Base-by-base conservation (phyloP, 345 rosid species). In the Bruguiera parviflora region DNA sequence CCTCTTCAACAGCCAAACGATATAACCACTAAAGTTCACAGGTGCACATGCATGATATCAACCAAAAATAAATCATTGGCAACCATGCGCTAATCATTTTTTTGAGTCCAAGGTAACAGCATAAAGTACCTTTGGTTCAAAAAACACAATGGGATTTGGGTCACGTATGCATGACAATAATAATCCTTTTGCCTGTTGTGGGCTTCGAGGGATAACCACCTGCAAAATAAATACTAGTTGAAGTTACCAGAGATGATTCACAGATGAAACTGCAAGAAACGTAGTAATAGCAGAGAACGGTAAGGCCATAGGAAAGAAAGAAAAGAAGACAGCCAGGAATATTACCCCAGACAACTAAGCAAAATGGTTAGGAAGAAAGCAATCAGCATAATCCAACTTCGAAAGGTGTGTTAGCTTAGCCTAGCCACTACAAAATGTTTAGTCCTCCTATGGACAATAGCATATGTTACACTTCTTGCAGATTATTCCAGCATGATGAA, bases 141-240 rank as follows among this genome's bases (percentile, higher is more conserved):
- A 93, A 81, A 93, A 93, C 72, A 92, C 88, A 65, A 92, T 73
- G 16, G 96, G 96, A 61, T 92, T 92, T 68, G 88, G 85, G 82
- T 92, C 95, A 68, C 96, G 89, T 69, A 92, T 88, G 68, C 80
- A 75, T 11, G 96, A 88, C 76, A 92, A 75, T 74, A 93, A 74
- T 43, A 93, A 79, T 49, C 98, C 98, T 77, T 93, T 93, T 24
- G 98, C 98, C 72, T 93, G 87, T 18, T 66, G 64, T 55, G 98
- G 98, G 73, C 97, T 89, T 61, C 96, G 85, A 51, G 97, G 98
- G 61, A 93, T 85, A 65, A 93, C 96, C 82, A 93, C 97, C 88
- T 89, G 71, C 3, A 25, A 66, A 25, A 27, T 31, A 28, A 61
- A 11, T 2, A 59, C 5, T 19, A 51, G 57, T 71, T 53, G 64